Evolutionary conservation across 495 filamentous ascomycete genomes (phyloP).

Genomic region (Cairneyella variabilis): DNA sequence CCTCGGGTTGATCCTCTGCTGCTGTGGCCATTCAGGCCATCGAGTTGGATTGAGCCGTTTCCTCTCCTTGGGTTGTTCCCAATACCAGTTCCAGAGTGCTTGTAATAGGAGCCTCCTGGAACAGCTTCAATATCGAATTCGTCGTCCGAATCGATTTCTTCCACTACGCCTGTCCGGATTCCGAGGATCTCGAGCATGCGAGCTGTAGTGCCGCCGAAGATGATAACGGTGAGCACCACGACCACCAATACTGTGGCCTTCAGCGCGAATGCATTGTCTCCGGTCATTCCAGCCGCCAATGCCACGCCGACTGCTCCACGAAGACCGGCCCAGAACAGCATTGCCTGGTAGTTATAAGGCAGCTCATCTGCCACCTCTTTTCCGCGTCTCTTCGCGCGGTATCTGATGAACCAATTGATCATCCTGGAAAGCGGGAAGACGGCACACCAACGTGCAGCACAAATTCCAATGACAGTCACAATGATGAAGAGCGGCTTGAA

Average conservation of each 20-base stretch:
- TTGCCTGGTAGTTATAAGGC: constrained; percentile 88
- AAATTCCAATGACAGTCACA: constrained; percentile 86
- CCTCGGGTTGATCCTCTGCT: constrained; percentile 40
- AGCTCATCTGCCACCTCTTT: constrained; percentile 82
- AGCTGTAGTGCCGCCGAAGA: constrained; percentile 97
- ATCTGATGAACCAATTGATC: constrained; percentile 93
- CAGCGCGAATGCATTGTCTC: constrained; percentile 71
- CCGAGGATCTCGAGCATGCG: constrained; percentile 96
- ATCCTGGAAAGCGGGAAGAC: constrained; percentile 88
- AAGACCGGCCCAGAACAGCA: constrained; percentile 98
- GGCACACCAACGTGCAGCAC: constrained; percentile 82
- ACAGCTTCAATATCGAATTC: constrained; percentile 96
- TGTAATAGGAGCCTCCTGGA: constrained; percentile 70
- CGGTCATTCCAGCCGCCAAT: constrained; percentile 81
- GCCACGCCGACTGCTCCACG: constrained; percentile 96
- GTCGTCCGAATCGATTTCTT: constrained; percentile 95
- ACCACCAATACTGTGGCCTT: constrained; percentile 94
- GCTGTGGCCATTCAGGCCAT: constrained; percentile 37
- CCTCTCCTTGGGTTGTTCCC: constrained; percentile 69
- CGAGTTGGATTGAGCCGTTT: constrained; percentile 52
- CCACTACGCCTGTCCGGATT: constrained; percentile 91
- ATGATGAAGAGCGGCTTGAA: constrained; percentile 97
- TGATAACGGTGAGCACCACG: constrained; percentile 95
- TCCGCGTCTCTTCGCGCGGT: constrained; percentile 76
- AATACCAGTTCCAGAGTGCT: constrained; percentile 58